Evolutionary conservation across 73 alveolate genomes (phyloP).

Genomic region (Stentor coeruleus): DNA sequence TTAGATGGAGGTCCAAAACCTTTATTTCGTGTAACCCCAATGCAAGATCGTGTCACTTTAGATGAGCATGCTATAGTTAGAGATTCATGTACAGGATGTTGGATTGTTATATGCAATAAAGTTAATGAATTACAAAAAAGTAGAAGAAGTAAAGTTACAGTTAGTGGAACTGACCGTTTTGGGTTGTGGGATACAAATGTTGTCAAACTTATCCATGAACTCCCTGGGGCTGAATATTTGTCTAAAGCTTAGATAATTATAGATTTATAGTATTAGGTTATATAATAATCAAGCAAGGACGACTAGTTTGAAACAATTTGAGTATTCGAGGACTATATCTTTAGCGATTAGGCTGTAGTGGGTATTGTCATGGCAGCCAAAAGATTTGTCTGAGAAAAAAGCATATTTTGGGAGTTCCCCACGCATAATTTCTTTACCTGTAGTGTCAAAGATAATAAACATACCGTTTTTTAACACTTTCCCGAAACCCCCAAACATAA

Average conservation of each 20-base stretch:
- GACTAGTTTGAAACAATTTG: background rate
- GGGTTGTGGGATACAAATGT: conserved; percentile 92
- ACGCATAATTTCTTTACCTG: background rate
- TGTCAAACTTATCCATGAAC: conserved; percentile 60
- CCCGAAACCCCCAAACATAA: background rate
- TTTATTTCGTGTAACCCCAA: conserved; percentile 74
- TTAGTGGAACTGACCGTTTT: conserved; percentile 95
- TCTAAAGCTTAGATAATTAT: conserved; percentile 51
- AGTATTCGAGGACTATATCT: background rate
- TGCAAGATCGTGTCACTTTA: conserved; percentile 62
- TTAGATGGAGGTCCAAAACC: conserved; percentile 92
- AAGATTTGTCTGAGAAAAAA: background rate
- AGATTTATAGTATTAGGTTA: background rate
- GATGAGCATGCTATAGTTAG: conserved; percentile 83
- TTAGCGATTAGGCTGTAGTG: background rate
- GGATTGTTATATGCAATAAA: conserved; percentile 83
- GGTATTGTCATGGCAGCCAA: too few relatives aligned
- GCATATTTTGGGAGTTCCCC: background rate
- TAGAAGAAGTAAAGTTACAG: conserved; percentile 82
- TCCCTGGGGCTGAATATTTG: conserved; percentile 82
- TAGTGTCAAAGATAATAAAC: background rate
- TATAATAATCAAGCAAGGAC: background rate
- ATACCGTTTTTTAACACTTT: background rate
- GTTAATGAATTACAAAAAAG: conserved; percentile 80
- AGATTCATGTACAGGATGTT: conserved; percentile 94